Base-by-base conservation (phyloP, 371 early-diverging fungal species). In the Mortierella sp. region DNA sequence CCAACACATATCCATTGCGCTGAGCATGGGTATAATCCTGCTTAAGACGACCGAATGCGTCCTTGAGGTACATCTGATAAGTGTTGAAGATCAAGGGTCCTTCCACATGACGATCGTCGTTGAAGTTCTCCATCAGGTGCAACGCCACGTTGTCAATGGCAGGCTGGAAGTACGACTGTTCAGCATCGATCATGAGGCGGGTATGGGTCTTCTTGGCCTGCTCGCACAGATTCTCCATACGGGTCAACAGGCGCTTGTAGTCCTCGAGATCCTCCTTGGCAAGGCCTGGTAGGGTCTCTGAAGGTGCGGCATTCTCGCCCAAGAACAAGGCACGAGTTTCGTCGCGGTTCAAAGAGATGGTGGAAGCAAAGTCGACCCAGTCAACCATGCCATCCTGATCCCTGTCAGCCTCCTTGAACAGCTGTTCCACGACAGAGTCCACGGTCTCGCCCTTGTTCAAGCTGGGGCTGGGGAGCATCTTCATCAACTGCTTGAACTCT, bases 11-110 rank as follows among this genome's bases (percentile, higher is more conserved):
- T 53, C 91, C 89, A 65, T 86, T 83, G 34, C 91, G 87, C 57
- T 85, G 68, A 1, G 93, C 85, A 23, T 87, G 81, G 58, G 87
- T 90, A 45, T 85, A 83, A 83, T 96, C 95, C 51, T 81, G 72
- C 61, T 83, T 67, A 55, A 98, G 82, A 65, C 91, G 87, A 47
- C 78, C 76, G 39, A 82, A 76, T 4, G 92, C 84, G 57, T 91
- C 90, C 71, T 90, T 90, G 23, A 94, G 90, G 81, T 97, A 98
- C 93, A 97, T 92, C 85, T 98, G 98, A 80, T 96, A 91, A 12
- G 98, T 98, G 82, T 95, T 95, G 84, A 86, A 96, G 38, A 97
- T 83, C 31, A 94, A 84, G 5, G 93, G 92, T 13, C 76, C 67
- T 0, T 71, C 67, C 12, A 64, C 79, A 38, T 71, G 64, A 10